A percentile compares a stretch with the other conserved stretches of the same genome.
Conservation (phyloP, 2,329 filamentous ascomycete species). For the Curvularia sp. region DNA sequence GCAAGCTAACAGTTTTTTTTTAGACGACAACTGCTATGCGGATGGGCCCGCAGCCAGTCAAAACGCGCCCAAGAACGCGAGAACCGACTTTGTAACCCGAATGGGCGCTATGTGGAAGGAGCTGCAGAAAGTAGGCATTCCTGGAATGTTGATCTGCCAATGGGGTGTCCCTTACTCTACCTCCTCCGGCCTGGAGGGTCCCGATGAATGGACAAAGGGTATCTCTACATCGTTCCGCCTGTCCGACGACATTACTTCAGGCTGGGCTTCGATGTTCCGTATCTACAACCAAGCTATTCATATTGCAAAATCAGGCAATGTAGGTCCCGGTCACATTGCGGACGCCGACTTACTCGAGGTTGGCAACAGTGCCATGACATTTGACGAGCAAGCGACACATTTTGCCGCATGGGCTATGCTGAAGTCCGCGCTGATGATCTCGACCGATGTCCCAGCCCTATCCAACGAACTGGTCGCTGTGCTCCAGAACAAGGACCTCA, state of each 20-base stretch:
- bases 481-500: slow-evolving; percentile 30
- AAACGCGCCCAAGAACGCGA: slow-evolving; percentile 26
- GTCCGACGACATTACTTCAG: slow-evolving; percentile 25
- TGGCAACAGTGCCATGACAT: slow-evolving; percentile 27
- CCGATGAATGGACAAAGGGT: slow-evolving; percentile 25
- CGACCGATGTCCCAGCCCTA: slow-evolving; percentile 23
- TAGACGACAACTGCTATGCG: slow-evolving; percentile 31
- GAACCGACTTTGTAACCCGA: slow-evolving; percentile 26
- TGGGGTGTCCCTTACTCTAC: slow-evolving; percentile 26
- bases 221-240: slow-evolving; percentile 31
- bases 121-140: slow-evolving; percentile 25
- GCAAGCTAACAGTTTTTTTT: not conserved
- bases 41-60: slow-evolving; percentile 24
- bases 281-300: slow-evolving; percentile 33
- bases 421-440: slow-evolving; percentile 32
- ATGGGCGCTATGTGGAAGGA: slow-evolving; percentile 30
- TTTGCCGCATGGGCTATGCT: slow-evolving; percentile 33
- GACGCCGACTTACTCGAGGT: slow-evolving; percentile 31
- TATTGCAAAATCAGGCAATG: slow-evolving; percentile 24
- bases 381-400: slow-evolving; percentile 33
- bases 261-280: slow-evolving; percentile 27
- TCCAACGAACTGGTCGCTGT: slow-evolving; percentile 22
- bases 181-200: slow-evolving; percentile 24
- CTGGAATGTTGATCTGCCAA: slow-evolving; percentile 29
- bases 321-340: slow-evolving; percentile 27